phyloP scores from a whole-genome alignment of 2,329 filamentous ascomycete genomes.

The Diaporthe velutina region DNA sequence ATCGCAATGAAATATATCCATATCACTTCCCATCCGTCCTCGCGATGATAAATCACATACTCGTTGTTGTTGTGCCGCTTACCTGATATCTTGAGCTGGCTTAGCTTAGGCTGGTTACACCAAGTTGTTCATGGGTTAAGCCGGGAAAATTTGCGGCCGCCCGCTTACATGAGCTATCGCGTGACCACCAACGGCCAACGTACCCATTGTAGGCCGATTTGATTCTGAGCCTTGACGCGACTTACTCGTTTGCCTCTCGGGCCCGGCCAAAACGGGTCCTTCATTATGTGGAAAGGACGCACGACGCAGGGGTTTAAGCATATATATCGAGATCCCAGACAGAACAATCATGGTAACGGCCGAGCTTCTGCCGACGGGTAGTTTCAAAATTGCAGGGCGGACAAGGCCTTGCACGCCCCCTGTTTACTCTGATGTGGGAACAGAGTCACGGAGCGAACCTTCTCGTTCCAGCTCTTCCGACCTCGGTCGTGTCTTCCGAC shows the following conservation, averaged over 20 bases:
- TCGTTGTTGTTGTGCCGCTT: background rate
- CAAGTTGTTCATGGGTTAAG: background rate
- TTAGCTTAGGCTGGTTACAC: background rate
- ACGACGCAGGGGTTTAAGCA: constrained; percentile 3
- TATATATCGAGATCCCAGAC: constrained; percentile 3
- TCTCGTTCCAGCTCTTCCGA: background rate
- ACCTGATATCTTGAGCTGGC: background rate
- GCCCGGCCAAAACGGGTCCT: constrained; percentile 1
- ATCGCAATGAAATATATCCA: background rate
- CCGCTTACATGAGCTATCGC: constrained; percentile 1
- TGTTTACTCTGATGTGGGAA: background rate
- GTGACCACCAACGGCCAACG: background rate
- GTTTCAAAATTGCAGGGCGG: constrained; percentile 20
- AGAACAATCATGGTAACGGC: background rate
- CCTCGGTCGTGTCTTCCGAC: background rate
- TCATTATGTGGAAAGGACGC: background rate
- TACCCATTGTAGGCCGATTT: background rate
- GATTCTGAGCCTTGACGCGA: constrained; percentile 2
- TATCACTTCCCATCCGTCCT: background rate
- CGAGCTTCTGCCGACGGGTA: constrained; percentile 14
- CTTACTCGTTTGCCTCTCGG: constrained; percentile 3
- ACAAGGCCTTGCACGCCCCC: background rate
- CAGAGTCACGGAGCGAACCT: background rate
- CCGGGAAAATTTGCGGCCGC: constrained; percentile 8
- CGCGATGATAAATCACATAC: background rate